These are phyloP conservation scores for Salvia miltiorrhiza DNA, from an alignment of 257 asterid species.

Conservation along the genomic window DNA sequence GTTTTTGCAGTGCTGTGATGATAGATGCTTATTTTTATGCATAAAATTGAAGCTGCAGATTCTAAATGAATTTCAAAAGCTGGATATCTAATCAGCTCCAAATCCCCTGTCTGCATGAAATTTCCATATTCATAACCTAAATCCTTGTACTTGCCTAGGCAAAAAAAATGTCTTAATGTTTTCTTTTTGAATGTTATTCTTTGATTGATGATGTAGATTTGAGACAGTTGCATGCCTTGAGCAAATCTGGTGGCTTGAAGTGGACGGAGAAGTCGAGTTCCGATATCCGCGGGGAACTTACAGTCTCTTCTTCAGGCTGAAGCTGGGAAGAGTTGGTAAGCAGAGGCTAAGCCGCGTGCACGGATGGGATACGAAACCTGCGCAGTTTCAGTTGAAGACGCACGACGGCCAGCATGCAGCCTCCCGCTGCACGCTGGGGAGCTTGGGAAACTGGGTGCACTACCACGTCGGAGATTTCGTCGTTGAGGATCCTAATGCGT, in stretches of 20 bases:
- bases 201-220: slow-evolving; percentile 37
- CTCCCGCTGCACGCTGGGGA: slow-evolving; percentile 41
- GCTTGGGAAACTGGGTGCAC: slow-evolving; percentile 63
- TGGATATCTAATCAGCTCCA: no score
- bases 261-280: slow-evolving; percentile 67
- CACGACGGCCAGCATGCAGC: slow-evolving; percentile 49
- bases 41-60: no score
- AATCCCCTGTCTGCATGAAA: no score
- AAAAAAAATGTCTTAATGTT: no score
- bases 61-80: no score
- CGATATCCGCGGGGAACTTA: slow-evolving; percentile 62
- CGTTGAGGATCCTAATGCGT: slow-evolving; percentile 32
- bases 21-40: no score
- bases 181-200: background rate
- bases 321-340: slow-evolving; percentile 51
- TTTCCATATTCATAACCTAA: no score
- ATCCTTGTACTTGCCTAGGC: no score
- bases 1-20: background rate
- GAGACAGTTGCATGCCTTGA: slow-evolving; percentile 71
- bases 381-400: slow-evolving; percentile 52
- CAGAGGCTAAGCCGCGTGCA: slow-evolving; percentile 60
- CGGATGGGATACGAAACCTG: slow-evolving; percentile 83
- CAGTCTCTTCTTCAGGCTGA: slow-evolving; percentile 69
- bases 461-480: slow-evolving; percentile 70
- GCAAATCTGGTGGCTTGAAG: slow-evolving; percentile 90